Percentiles rank a stretch among this genome's conserved stretches.
Conservation (phyloP, 2,329 filamentous ascomycete species). For the Dothistroma septosporum region DNA sequence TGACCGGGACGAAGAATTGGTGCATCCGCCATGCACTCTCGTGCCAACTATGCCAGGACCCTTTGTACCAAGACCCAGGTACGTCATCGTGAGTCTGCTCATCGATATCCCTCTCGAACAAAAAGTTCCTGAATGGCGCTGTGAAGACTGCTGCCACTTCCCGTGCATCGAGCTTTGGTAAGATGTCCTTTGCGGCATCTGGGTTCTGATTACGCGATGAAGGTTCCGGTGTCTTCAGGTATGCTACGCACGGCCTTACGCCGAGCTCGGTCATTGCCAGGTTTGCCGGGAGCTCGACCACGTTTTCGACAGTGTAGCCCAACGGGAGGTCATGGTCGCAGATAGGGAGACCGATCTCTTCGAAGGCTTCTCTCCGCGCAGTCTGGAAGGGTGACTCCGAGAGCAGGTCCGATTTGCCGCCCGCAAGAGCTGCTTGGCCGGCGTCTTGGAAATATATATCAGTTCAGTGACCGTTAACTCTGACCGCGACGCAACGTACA, state of each 20-base stretch:
- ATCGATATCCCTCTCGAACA: conserved; percentile 58
- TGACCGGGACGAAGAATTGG: conserved; percentile 84
- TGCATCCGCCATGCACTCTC: conserved; percentile 78
- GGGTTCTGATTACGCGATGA: conserved; percentile 62
- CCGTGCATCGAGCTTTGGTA: conserved; percentile 73
- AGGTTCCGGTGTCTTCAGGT: conserved; percentile 48
- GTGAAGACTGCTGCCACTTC: conserved; percentile 95
- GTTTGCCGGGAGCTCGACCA: conserved; percentile 70
- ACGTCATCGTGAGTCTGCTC: conserved; percentile 30
- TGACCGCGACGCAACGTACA: conserved; percentile 39
- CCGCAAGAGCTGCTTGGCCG: conserved; percentile 45
- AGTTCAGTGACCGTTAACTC: background rate
- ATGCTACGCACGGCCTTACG: conserved; percentile 51
- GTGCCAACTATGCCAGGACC: conserved; percentile 76
- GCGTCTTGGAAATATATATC: conserved; percentile 44
- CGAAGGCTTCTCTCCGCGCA: conserved; percentile 81
- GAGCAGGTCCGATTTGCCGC: conserved; percentile 53
- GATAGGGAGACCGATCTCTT: conserved; percentile 86
- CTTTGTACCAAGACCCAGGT: conserved; percentile 74
- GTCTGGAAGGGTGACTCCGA: conserved; percentile 66
- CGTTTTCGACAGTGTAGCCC: conserved; percentile 80
- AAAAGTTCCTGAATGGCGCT: conserved; percentile 79
- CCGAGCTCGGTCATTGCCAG: conserved; percentile 50
- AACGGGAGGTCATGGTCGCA: conserved; percentile 64
- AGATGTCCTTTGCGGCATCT: conserved; percentile 39